Evolutionary conservation across 1,284 basidiomycete species (phyloP), one percentile per base, ranked within the genome.

Genomic region (Trametes versicolor): DNA sequence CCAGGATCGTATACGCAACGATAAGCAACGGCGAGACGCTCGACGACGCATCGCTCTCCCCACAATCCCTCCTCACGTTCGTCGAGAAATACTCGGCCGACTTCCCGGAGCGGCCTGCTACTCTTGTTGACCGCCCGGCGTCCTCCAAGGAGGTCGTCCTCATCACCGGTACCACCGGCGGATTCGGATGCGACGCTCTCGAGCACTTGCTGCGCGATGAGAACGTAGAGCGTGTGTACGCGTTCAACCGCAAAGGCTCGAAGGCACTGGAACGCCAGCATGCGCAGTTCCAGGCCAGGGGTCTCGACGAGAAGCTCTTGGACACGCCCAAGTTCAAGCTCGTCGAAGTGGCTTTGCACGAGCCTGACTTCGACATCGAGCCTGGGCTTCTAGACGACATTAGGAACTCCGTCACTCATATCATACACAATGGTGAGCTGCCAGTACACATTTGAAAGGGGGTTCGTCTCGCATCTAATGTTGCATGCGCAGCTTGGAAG

Each of bases 391-490:
- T 77, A 51, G 69, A 74, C 6, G 75, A 80, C 71, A 37, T 62
- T 6, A 41, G 71, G 41, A 34, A 58, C 13, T 70, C 72, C 2
- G 62, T 74, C 5, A 72, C 71, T 12, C 60, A 66, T 51, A 73
- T 80, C 51, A 71, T 79, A 57, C 78, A 78, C 58, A 74, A 72
- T 51, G 78, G 78, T 79, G 57, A 27, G 65, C 56, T 19, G 29
- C 29, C 29, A 8, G 29, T 36, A 17, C 12, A 1, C 19, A 13
- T 12, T n/a, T 17, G 21, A 15, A 4, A 15, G 9, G 4, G 4
- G 3, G 9, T 15, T 13, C 25, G 13, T 7, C 7, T 29, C 10
- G 34, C 15, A 2, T 17, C 57, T 64, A 41, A 58, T 29, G 17
- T 21, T 17, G 7, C 10, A 2, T 15, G 1, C 5, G 7, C 45